phyloP scores from a whole-genome alignment of 805 yeast genomes.

The Saturnispora mendoncae region DNA sequence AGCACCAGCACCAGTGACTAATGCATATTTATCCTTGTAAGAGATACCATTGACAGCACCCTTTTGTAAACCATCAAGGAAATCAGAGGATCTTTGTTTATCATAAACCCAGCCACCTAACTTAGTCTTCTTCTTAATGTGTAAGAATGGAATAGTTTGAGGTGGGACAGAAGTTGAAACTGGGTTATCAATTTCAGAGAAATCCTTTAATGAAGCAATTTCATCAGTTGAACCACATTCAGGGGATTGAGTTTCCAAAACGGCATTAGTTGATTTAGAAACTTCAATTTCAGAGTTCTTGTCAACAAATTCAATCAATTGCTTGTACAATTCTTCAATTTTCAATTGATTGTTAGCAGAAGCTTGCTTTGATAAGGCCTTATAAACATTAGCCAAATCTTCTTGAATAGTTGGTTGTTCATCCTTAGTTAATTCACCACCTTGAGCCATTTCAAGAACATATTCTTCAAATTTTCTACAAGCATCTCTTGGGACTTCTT shows the following conservation, averaged over 20 bases:
- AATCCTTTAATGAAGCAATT: slow-evolving; percentile 75
- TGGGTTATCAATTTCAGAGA: slow-evolving; percentile 58
- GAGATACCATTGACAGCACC: slow-evolving; percentile 94
- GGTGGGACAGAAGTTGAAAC: slow-evolving; percentile 67
- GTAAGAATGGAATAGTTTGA: slow-evolving; percentile 90
- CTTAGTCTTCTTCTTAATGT: slow-evolving; percentile 69
- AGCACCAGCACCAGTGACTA: slow-evolving; percentile 97
- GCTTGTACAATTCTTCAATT: slow-evolving; percentile 62
- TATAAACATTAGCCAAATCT: slow-evolving; percentile 75
- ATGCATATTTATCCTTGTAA: slow-evolving; percentile 78
- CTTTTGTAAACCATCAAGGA: slow-evolving; percentile 82
- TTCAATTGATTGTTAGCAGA: slow-evolving; percentile 60
- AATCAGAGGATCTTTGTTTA: slow-evolving; percentile 62
- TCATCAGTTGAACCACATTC: slow-evolving; percentile 51
- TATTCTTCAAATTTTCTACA: slow-evolving; percentile 94
- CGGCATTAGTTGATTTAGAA: slow-evolving; percentile 48
- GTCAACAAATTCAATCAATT: slow-evolving; percentile 60
- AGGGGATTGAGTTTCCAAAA: slow-evolving; percentile 35
- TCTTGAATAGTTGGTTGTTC: slow-evolving; percentile 73
- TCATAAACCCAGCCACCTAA: slow-evolving; percentile 81
- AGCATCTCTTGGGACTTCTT: slow-evolving; percentile 80
- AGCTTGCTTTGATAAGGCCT: slow-evolving; percentile 70
- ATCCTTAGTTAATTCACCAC: slow-evolving; percentile 71
- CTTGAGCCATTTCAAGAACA: slow-evolving; percentile 92
- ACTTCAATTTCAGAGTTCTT: slow-evolving; percentile 64